These are phyloP conservation scores for Acorus calamus DNA, from an alignment of 106 monocot genomes.

Conservation along the genomic window DNA sequence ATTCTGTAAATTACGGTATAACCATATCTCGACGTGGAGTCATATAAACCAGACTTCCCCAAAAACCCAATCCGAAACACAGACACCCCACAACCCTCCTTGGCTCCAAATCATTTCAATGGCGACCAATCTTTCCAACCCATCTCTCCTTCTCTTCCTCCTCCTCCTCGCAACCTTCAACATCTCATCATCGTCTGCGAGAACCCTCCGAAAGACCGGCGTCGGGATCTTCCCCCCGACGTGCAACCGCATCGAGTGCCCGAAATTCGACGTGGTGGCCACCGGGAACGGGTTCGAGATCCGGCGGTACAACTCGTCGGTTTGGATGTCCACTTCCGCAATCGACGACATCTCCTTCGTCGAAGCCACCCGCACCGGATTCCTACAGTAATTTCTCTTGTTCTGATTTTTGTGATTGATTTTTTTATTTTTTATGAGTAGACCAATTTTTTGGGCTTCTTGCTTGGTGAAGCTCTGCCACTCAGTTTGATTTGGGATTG, in stretches of 20 bases:
- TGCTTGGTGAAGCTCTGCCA: too few species aligned
- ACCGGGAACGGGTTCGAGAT: slow-evolving; percentile 64
- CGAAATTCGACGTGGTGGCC: slow-evolving; percentile 52
- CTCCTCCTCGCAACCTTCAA: neutral
- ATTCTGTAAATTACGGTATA: too few species aligned
- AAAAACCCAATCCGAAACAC: too few species aligned
- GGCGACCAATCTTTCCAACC: too few species aligned
- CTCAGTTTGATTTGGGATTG: too few species aligned
- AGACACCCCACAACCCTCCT: too few species aligned
- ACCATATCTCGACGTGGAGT: too few species aligned
- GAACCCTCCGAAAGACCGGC: neutral
- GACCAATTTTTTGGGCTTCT: too few species aligned
- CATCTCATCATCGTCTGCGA: neutral
- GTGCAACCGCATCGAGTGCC: slow-evolving; percentile 77
- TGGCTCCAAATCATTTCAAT: neutral
- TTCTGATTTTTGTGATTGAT: neutral
- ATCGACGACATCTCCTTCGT: slow-evolving; percentile 78
- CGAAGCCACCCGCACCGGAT: slow-evolving; percentile 48
- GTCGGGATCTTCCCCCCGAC: slow-evolving; percentile 34
- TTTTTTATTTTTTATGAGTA: neutral
- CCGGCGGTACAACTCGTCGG: slow-evolving; percentile 51
- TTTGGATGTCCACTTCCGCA: slow-evolving; percentile 47
- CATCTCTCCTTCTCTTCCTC: slow-evolving; percentile 8
- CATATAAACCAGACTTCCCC: too few species aligned
- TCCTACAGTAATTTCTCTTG: slow-evolving; percentile 41